phyloP scores from a whole-genome alignment of 139 green algal species.

The Picochlorum sp. region DNA sequence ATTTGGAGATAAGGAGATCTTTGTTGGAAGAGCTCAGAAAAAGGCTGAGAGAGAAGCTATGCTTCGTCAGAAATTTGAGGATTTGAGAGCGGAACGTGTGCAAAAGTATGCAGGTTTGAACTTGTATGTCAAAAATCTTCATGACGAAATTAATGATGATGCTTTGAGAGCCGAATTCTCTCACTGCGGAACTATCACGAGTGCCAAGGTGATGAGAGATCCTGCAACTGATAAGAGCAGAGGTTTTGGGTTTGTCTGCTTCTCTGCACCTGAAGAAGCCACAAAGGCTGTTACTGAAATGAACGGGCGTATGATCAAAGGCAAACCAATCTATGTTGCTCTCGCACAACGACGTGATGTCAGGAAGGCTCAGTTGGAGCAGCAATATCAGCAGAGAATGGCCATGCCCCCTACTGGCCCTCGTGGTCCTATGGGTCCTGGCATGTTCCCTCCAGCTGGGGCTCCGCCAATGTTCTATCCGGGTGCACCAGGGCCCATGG shows the following conservation, averaged over 20 bases:
- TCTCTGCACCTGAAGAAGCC: constrained; percentile 68
- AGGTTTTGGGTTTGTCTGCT: constrained; percentile 93
- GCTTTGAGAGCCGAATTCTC: constrained; percentile 38
- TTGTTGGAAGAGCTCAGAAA: constrained; percentile 66
- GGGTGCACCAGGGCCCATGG: constrained; percentile 1
- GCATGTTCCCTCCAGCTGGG: constrained; percentile 16
- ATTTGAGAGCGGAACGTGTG: constrained; percentile 51
- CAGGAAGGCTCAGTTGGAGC: constrained; percentile 61
- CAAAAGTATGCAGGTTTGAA: constrained; percentile 81
- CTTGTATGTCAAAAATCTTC: constrained; percentile 90
- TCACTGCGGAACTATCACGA: constrained; percentile 69
- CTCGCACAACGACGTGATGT: constrained; percentile 79
- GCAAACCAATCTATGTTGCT: constrained; percentile 86
- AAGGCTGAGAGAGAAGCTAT: constrained; percentile 75
- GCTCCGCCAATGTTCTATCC: constrained; percentile 31
- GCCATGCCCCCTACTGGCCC: constrained; percentile 9
- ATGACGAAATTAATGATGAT: constrained; percentile 67
- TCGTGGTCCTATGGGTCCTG: constrained; percentile 32
- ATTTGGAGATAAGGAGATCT: constrained; percentile 49
- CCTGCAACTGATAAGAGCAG: constrained; percentile 46
- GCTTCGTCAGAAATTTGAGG: constrained; percentile 54
- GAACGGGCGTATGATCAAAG: constrained; percentile 65
- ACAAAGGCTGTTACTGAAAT: constrained; percentile 74
- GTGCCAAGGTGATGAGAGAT: constrained; percentile 82
- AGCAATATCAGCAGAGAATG: constrained; percentile 42